Base-by-base conservation (phyloP, 805 yeast genomes). In the Phaffomyces opuntiae region DNA sequence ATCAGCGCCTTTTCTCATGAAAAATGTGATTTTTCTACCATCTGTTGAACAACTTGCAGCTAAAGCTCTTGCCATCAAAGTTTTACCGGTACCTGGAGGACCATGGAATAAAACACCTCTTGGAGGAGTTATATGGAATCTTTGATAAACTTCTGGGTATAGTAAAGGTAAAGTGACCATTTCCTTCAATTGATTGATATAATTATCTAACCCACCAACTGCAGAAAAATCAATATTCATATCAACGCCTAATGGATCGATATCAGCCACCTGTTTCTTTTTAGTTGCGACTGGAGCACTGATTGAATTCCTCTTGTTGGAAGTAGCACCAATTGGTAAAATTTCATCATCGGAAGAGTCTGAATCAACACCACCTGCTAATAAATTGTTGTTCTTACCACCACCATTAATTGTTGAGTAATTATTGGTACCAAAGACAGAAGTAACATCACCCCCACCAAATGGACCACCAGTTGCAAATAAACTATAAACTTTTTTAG, bases 81-180 rank as follows among this genome's bases (percentile, higher is more conserved):
- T 93, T 62, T 93, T 93, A 74, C 99, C 99, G 0, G 99, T 93
- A 52, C 99, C 99, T 3, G 99, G 99, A 5, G 99, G 99, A 40
- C 99, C 99, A 65, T 93, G 99, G 67, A 93, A 93, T 45, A 93
- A 66, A 1, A 93, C 99, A 50, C 99, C 99, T 53, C 99, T 72
- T 17, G 99, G 99, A 1, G 99, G 98, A 0, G 96, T 87, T 33
- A 91, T 88, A 47, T 81, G 82, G 59, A 93, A 93, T 61, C 81
- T 81, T 53, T 88, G 85, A 60, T 91, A 93, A 9, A 93, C 75
- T 61, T 93, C 99, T 1, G 99, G 99, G 55, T 93, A 93, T 45
- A 90, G 66, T 52, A 93, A 69, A 0, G 99, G 99, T 46, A 93
- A 68, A 1, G 96, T 87, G 6, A 93, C 95, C 99, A 93, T 93